Evolutionary conservation across 805 yeast species (phyloP).

Genomic region (Starmerella geochares): DNA sequence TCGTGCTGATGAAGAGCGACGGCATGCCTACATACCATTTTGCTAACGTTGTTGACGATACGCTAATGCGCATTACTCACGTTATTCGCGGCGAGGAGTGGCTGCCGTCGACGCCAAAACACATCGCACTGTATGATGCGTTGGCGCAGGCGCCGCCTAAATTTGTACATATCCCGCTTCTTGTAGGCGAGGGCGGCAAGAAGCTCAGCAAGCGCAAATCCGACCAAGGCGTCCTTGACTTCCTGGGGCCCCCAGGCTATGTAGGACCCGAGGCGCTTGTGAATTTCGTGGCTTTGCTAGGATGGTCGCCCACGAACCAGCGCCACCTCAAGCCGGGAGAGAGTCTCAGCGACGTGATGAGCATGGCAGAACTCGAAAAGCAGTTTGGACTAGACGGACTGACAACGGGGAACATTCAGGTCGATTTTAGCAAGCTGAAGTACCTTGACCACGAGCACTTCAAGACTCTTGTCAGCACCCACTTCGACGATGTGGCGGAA

Average conservation of each 20-base stretch:
- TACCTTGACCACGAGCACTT: slow-evolving; percentile 65
- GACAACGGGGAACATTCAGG: slow-evolving; percentile 91
- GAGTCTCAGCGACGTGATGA: slow-evolving; percentile 28
- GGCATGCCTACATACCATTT: slow-evolving; percentile 93
- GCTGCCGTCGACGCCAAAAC: slow-evolving; percentile 93
- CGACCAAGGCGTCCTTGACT: slow-evolving; percentile 58
- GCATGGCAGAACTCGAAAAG: slow-evolving; percentile 39
- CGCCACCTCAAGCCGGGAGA: slow-evolving; percentile 21
- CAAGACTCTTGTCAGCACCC: slow-evolving; percentile 4
- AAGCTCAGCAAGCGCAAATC: slow-evolving; percentile 81
- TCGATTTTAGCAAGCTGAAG: slow-evolving; percentile 62
- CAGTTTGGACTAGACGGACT: slow-evolving; percentile 58
- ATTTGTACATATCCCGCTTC: slow-evolving; percentile 80
- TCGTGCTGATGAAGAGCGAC: slow-evolving; percentile 82
- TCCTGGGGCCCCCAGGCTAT: slow-evolving; percentile 31
- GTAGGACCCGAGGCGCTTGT: slow-evolving; percentile 76
- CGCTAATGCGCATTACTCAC: slow-evolving; percentile 82
- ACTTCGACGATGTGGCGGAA: slow-evolving; percentile 8
- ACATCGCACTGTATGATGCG: slow-evolving; percentile 73
- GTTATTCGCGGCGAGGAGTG: slow-evolving; percentile 97
- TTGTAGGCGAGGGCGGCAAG: slow-evolving; percentile 49
- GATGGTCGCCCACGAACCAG: slow-evolving; percentile 79
- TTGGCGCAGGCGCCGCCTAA: slow-evolving; percentile 58
- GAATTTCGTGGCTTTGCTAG: slow-evolving; percentile 81
- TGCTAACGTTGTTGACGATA: slow-evolving; percentile 93